A percentile compares a stretch with the other conserved stretches of the same genome.
Conservation (phyloP, 192 early-diverging fungal genomes). For the Phlyctochytrium planicorne region DNA sequence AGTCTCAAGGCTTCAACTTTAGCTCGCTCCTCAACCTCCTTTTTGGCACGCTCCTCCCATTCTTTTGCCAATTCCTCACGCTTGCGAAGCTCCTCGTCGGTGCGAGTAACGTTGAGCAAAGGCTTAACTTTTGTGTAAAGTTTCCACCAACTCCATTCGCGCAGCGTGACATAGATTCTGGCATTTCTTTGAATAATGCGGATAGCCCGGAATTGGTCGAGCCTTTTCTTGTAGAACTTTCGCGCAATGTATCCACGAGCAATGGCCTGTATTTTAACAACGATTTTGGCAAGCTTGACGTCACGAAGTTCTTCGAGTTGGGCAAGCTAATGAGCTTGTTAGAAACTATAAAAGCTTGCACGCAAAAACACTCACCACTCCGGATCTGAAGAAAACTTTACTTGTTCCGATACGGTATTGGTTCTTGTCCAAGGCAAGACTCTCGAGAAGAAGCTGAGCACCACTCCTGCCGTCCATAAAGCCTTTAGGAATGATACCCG, state of each 20-base stretch:
- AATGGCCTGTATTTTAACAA: conserved; percentile 82
- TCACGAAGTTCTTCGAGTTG: conserved; percentile 93
- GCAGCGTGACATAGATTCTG: conserved; percentile 80
- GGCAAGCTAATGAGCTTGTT: conserved; percentile 58
- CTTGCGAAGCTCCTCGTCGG: conserved; percentile 77
- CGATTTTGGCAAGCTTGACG: conserved; percentile 75
- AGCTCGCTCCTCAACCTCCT: conserved; percentile 59
- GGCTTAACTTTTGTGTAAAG: conserved; percentile 93
- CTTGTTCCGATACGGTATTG: conserved; percentile 88
- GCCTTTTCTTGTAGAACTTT: conserved; percentile 58
- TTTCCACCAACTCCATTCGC: conserved; percentile 96
- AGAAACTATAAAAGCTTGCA: not conserved
- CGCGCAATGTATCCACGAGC: conserved; percentile 85
- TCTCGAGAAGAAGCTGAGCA: conserved; percentile 74
- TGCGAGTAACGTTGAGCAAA: conserved; percentile 74
- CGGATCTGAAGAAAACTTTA: conserved; percentile 97
- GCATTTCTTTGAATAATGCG: conserved; percentile 93
- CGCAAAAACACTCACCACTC: conserved; percentile 62
- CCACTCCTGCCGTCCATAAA: conserved; percentile 91
- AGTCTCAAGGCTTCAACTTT: conserved; percentile 56
- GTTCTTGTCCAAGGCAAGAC: conserved; percentile 70
- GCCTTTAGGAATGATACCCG: conserved; percentile 73
- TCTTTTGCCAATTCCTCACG: conserved; percentile 71
- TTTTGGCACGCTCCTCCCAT: conserved; percentile 63
- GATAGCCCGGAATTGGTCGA: conserved; percentile 84